These are phyloP conservation scores for Musa balbisiana DNA, from an alignment of 202 grass and related monocot genomes.

Conservation along the genomic window DNA sequence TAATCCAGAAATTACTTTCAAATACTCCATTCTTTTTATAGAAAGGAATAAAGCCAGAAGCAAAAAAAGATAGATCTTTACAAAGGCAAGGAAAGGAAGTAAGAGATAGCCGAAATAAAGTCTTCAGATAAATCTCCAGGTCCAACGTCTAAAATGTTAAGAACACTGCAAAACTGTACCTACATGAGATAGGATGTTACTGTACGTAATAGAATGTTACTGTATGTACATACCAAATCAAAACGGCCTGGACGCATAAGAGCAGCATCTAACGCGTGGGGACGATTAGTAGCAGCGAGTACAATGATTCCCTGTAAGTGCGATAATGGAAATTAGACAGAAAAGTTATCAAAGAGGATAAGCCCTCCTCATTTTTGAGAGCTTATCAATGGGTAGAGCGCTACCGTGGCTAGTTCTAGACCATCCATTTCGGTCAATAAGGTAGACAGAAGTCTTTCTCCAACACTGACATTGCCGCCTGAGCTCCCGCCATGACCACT, in stretches of 20 bases:
- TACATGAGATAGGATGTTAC: neutral
- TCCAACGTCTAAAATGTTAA: neutral
- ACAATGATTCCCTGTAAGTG: conserved; percentile 76
- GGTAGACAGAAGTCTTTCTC: conserved; percentile 79
- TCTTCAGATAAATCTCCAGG: too few species aligned
- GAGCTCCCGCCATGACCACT: conserved; percentile 40
- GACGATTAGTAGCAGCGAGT: conserved; percentile 75
- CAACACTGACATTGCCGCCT: conserved; percentile 50
- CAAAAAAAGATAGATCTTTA: too few species aligned
- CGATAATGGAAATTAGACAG: neutral
- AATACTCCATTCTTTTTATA: too few species aligned
- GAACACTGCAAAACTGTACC: neutral
- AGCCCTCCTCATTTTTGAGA: conserved; percentile 10
- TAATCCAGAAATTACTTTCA: too few species aligned
- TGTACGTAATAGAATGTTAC: neutral
- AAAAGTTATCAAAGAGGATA: conserved; percentile 6
- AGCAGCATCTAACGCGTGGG: conserved; percentile 72
- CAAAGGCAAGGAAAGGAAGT: too few species aligned
- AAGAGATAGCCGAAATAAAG: too few species aligned
- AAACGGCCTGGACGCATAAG: conserved; percentile 78
- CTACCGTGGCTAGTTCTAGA: conserved; percentile 62
- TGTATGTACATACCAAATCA: conserved; percentile 44
- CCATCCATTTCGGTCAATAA: conserved; percentile 97
- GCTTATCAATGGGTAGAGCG: conserved; percentile 3
- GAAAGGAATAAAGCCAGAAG: too few species aligned